Conservation (phyloP, 1,139 yeast species). For the Pichia sp. region DNA sequence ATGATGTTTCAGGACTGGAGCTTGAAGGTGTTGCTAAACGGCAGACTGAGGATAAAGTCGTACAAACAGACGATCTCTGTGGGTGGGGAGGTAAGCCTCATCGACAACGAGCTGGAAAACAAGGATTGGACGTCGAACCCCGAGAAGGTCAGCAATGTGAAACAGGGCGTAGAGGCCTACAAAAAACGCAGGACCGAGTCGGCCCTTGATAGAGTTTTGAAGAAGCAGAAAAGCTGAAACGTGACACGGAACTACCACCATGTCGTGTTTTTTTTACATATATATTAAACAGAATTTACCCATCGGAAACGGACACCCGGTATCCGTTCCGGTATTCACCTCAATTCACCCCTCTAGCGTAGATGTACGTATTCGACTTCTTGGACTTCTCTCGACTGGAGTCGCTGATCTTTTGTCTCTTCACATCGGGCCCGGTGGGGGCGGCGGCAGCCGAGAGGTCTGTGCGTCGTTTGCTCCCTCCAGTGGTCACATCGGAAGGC, state of each 20-base stretch:
- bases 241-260: background rate
- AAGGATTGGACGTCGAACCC: conserved; percentile 11
- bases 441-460: background rate
- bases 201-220: conserved; percentile 22
- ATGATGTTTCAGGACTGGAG: conserved; percentile 59
- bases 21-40: conserved; percentile 60
- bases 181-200: conserved; percentile 21
- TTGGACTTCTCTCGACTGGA: conserved; percentile 2
- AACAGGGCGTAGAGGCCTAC: conserved; percentile 31
- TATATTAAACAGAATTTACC: conserved; percentile 1
- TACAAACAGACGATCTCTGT: conserved; percentile 62
- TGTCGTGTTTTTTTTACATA: background rate
- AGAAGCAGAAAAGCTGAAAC: conserved; percentile 15
- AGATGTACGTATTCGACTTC: conserved; percentile 7
- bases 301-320: background rate
- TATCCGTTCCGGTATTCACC: too few relatives aligned
- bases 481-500: background rate
- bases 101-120: conserved; percentile 29
- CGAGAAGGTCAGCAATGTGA: conserved; percentile 19
- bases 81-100: conserved; percentile 39
- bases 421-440: background rate
- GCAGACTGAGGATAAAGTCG: conserved; percentile 64
- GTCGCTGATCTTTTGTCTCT: background rate
- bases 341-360: background rate
- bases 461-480: background rate